phyloP scores from a whole-genome alignment of 2,329 filamentous ascomycete genomes.

The Apiospora hydei region DNA sequence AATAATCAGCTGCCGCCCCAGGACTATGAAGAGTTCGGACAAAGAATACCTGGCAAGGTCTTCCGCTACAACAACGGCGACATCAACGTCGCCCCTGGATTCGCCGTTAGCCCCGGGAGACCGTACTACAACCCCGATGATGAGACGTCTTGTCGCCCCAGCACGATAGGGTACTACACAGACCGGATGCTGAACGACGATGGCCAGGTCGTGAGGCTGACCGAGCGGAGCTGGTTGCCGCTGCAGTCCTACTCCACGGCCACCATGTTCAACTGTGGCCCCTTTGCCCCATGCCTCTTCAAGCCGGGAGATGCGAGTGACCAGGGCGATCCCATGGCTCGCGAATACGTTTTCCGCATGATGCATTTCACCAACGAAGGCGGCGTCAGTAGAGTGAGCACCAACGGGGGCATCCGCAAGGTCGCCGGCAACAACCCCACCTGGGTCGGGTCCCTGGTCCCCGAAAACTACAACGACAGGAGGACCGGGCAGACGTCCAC shows the following conservation, averaged over 20 bases:
- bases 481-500: neutral
- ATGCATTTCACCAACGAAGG: neutral
- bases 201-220: neutral
- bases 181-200: neutral
- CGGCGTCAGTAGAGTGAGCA: neutral
- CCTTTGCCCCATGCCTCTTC: neutral
- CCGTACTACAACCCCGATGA: neutral
- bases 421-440: neutral
- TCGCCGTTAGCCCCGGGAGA: neutral
- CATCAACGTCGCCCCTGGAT: neutral
- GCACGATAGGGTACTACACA: neutral
- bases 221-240: neutral
- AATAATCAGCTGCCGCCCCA: neutral
- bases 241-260: neutral
- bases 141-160: neutral
- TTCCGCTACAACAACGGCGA: conserved; percentile 2
- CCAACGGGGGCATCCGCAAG: neutral
- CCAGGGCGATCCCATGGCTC: neutral
- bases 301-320: neutral
- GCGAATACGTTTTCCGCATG: neutral
- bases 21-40: neutral
- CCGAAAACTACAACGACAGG: neutral
- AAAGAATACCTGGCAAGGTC: neutral
- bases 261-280: neutral
- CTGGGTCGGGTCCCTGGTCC: conserved; percentile 1